Percentiles rank a stretch among this genome's conserved stretches.
Evolutionary conservation across 2,329 filamentous ascomycete genomes (phyloP).

Genomic region (Microsporum audouinii): DNA sequence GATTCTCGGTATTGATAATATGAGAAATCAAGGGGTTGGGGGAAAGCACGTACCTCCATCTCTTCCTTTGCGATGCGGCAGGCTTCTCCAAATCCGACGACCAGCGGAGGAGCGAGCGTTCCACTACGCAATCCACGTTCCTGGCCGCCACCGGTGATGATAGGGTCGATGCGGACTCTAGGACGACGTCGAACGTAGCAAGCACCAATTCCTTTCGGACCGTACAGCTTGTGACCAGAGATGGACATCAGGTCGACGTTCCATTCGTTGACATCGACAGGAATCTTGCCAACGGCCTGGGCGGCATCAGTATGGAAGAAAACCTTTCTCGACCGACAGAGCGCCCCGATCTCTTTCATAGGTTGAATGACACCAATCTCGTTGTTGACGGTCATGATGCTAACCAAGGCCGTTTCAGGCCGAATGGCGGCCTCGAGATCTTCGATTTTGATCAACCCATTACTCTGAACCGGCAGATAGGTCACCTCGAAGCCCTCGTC

Average conservation of each 20-base stretch:
- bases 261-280: slow-evolving; percentile 92
- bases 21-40: neutral
- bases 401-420: slow-evolving; percentile 83
- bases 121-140: slow-evolving; percentile 91
- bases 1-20: slow-evolving; percentile 5
- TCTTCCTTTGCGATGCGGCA: slow-evolving; percentile 85
- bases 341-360: slow-evolving; percentile 78
- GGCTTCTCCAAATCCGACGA: slow-evolving; percentile 90
- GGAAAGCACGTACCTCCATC: slow-evolving; percentile 58
- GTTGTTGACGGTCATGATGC: slow-evolving; percentile 98
- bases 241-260: slow-evolving; percentile 98
- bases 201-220: slow-evolving; percentile 90
- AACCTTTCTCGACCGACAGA: slow-evolving; percentile 83
- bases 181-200: slow-evolving; percentile 91
- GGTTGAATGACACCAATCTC: slow-evolving; percentile 99
- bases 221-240: slow-evolving; percentile 96
- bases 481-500: slow-evolving; percentile 94
- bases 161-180: slow-evolving; percentile 83
- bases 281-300: slow-evolving; percentile 97
- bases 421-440: slow-evolving; percentile 80
- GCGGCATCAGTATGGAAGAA: slow-evolving; percentile 98
- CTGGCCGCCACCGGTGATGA: slow-evolving; percentile 93
- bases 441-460: slow-evolving; percentile 73
- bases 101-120: slow-evolving; percentile 76
- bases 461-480: slow-evolving; percentile 82